These are phyloP conservation scores for Cladosporium velox DNA, from an alignment of 2,329 filamentous ascomycete genomes.

Conservation along the genomic window DNA sequence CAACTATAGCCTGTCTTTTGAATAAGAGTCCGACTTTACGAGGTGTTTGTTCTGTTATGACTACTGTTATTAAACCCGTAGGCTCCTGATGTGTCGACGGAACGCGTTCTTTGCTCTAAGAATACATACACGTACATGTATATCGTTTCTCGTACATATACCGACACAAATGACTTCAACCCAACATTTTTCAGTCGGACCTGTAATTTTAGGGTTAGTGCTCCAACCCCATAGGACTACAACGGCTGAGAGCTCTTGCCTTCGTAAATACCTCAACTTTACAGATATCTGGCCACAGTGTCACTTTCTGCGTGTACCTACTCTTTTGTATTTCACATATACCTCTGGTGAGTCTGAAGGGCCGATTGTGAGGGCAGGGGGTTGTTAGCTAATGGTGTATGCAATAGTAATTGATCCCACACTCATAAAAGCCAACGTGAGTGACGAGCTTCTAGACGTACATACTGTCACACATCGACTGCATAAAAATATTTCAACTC, in stretches of 20 bases:
- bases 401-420: not conserved
- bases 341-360: not conserved
- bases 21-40: not conserved
- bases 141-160: not conserved
- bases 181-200: not conserved
- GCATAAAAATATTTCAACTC: not conserved
- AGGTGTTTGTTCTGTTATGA: not conserved
- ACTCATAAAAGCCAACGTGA: not conserved
- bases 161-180: not conserved
- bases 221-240: not conserved
- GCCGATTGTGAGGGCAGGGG: not conserved
- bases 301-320: not conserved
- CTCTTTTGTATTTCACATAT: not conserved
- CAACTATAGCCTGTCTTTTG: constrained; percentile 14
- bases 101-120: too few species aligned
- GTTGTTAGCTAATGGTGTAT: not conserved
- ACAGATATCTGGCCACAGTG: not conserved
- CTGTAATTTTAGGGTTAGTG: not conserved
- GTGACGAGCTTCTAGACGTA: not conserved
- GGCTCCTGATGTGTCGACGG: too few species aligned
- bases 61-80: not conserved
- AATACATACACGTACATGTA: not conserved
- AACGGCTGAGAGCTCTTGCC: not conserved
- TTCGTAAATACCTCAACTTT: not conserved
- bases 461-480: not conserved